A percentile compares a stretch with the other conserved stretches of the same genome.
These are phyloP conservation scores for Irpex lacteus DNA, from an alignment of 1,284 basidiomycete genomes.

Conservation along the genomic window DNA sequence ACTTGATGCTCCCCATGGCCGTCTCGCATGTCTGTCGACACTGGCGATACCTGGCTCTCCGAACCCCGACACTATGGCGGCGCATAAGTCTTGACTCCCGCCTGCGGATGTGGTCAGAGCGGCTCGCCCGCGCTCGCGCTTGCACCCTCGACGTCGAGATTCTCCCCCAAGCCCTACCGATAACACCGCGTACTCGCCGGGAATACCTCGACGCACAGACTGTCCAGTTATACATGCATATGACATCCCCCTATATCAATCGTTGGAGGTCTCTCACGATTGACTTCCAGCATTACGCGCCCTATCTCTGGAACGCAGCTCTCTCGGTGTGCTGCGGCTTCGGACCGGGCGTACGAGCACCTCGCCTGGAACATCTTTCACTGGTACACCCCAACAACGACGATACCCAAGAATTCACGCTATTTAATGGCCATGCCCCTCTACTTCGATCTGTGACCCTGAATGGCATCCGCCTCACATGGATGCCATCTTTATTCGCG, in stretches of 20 bases:
- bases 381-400: slow-evolving; percentile 63
- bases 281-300: slow-evolving; percentile 50
- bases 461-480: slow-evolving; percentile 60
- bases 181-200: slow-evolving; percentile 22
- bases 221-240: slow-evolving; percentile 58
- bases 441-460: slow-evolving; percentile 49
- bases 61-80: slow-evolving; percentile 59
- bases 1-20: slow-evolving; percentile 51
- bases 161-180: slow-evolving; percentile 12
- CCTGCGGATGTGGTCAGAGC: slow-evolving; percentile 55
- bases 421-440: slow-evolving; percentile 63
- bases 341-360: slow-evolving; percentile 35
- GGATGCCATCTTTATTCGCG: slow-evolving; percentile 57
- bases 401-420: slow-evolving; percentile 59
- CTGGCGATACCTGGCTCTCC: slow-evolving; percentile 59
- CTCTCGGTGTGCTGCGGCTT: slow-evolving; percentile 47
- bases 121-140: slow-evolving; percentile 52
- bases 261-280: slow-evolving; percentile 62
- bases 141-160: slow-evolving; percentile 60
- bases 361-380: slow-evolving; percentile 49
- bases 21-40: slow-evolving; percentile 63
- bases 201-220: slow-evolving; percentile 41
- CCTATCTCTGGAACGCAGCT: slow-evolving; percentile 63
- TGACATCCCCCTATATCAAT: slow-evolving; percentile 46
- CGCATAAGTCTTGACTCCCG: slow-evolving; percentile 47